These are phyloP conservation scores for Phytopythium oedochilum DNA, from an alignment of 352 stramenopile species.

Conservation along the genomic window DNA sequence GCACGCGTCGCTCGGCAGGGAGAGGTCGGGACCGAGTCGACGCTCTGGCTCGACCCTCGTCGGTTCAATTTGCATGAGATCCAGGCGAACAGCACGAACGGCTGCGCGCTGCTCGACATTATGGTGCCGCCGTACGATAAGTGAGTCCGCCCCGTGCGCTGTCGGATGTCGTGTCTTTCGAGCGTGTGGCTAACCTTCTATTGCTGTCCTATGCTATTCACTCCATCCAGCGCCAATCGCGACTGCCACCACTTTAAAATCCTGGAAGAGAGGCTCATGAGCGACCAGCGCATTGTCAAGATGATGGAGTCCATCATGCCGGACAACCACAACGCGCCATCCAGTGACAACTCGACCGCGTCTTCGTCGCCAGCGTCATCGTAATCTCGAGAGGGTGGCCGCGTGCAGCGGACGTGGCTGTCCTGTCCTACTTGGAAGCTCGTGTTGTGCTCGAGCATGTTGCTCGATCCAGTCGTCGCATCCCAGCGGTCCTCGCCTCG, in stretches of 20 bases:
- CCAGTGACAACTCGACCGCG: constrained; percentile 21
- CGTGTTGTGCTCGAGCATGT: no score
- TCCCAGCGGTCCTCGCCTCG: no score
- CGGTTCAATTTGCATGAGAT: constrained; percentile 83
- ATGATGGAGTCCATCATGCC: constrained; percentile 65
- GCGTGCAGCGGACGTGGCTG: no score
- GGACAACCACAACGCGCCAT: constrained; percentile 62
- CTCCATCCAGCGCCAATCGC: constrained; percentile 47
- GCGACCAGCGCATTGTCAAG: constrained; percentile 57
- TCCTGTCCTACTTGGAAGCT: no score
- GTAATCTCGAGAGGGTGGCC: constrained; percentile 6
- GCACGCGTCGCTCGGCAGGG: constrained; percentile 57
- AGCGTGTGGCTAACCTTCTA: neutral
- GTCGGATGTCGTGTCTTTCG: neutral
- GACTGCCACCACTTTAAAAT: constrained; percentile 80
- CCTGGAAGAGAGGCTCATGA: constrained; percentile 47
- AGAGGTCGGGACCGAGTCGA: constrained; percentile 48
- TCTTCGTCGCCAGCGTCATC: constrained; percentile 25
- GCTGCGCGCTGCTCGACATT: constrained; percentile 75
- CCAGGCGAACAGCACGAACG: constrained; percentile 59
- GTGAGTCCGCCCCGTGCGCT: constrained; percentile 18
- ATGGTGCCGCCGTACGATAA: constrained; percentile 88
- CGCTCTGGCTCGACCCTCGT: constrained; percentile 78
- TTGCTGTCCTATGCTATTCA: no score
- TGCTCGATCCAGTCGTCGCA: no score